Base-by-base conservation (phyloP, 495 filamentous ascomycete species). In the Chaetomium cochliodes region DNA sequence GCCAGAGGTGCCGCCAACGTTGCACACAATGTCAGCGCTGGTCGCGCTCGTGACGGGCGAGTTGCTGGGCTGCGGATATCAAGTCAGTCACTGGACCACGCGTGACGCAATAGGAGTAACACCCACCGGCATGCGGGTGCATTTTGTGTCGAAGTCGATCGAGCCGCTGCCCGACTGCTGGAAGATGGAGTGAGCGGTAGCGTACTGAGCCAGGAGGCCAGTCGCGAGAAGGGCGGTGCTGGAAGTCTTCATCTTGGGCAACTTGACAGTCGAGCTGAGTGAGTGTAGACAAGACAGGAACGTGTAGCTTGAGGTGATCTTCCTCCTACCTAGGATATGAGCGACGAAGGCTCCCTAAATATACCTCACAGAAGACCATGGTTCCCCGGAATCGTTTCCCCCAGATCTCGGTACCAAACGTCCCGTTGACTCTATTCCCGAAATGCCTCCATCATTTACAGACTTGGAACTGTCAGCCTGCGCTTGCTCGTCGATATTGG, bases 31-130 rank as follows among this genome's bases (percentile, higher is more conserved):
- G 26, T 72, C 63, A 3, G 65, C 53, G 28, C 74, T 71, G 42
- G 69, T 68, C 49, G 78, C 77, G 39, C 76, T 71, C 39, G 73
- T 73, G 37, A 80, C 73, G 30, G 78, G 78, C 30, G 76, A 77
- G 71, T 80, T 77, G 73, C 68, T 79, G 22, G 72, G 69, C 20
- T 84, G 23, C 3, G 8, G 18, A 8, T 8, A 4, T 42, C 33
- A 42, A 42, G 55, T 58, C 3, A 28, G 12, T 16, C 11, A 25
- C 28, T 6, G 3, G 47, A 23, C 33, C 33, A 54, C 15, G 33
- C 15, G 1, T 26, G 18, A 15, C 2, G 9, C 26, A 11, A 46
- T 78, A 54, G 16, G 28, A n/a, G 11, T 3, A 73, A 70, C 20
- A 81, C 67, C 33, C 37, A 72, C 70, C 20, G 70, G 70, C 59